Evolutionary conservation across 495 filamentous ascomycete genomes (phyloP).

Genomic region (Talaromyces ruber): DNA sequence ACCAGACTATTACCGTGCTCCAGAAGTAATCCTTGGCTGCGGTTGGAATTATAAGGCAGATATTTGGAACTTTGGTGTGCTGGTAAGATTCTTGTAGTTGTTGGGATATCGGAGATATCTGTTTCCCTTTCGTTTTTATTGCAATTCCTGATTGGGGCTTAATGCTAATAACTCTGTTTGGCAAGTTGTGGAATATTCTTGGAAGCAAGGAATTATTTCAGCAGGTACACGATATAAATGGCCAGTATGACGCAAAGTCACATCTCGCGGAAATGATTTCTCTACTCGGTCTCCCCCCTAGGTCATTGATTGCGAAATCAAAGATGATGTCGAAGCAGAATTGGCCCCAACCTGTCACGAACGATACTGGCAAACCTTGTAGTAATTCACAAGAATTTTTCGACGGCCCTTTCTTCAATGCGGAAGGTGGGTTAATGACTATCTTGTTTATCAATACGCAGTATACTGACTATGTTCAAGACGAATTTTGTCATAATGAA

Average conservation of each 20-base stretch:
- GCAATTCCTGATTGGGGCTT: neutral
- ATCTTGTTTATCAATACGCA: neutral
- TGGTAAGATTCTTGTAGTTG: slow-evolving; percentile 12
- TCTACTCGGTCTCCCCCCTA: slow-evolving; percentile 18
- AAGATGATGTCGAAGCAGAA: neutral
- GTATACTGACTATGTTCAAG: slow-evolving; percentile 33
- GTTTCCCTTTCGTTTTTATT: no score
- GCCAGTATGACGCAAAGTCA: slow-evolving; percentile 13
- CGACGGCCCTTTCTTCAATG: slow-evolving; percentile 15
- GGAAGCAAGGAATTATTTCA: slow-evolving; percentile 17
- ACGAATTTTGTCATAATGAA: slow-evolving; percentile 11
- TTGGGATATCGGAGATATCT: no score
- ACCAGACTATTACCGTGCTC: slow-evolving; percentile 24
- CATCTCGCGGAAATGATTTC: slow-evolving; percentile 21
- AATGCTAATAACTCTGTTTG: neutral
- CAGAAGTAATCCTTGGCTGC: slow-evolving; percentile 28
- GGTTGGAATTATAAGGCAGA: slow-evolving; percentile 30
- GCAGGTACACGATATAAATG: slow-evolving; percentile 9
- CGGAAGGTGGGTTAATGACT: slow-evolving; percentile 9
- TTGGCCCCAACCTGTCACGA: slow-evolving; percentile 12
- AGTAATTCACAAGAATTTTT: slow-evolving; percentile 12
- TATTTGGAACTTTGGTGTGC: slow-evolving; percentile 29
- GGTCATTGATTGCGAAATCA: slow-evolving; percentile 3
- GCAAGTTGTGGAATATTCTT: slow-evolving; percentile 20
- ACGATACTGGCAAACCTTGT: slow-evolving; percentile 9